Base-by-base conservation (phyloP, 805 yeast genomes). In the Grigorovia humatica region DNA sequence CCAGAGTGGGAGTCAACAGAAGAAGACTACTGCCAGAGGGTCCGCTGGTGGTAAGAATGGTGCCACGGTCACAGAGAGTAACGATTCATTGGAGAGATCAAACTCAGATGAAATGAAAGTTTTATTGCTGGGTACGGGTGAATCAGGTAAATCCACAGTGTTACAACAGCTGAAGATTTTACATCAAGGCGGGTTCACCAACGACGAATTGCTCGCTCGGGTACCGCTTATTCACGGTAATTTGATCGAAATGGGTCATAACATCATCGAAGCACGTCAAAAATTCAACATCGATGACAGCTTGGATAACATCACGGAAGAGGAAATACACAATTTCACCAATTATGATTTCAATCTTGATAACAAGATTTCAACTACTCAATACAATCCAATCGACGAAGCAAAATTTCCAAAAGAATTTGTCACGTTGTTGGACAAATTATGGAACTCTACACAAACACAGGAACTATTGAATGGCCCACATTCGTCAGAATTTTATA, bases 51-150 rank as follows among this genome's bases (percentile, higher is more conserved):
- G 17, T 6, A 43, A 48, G 30, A 18, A 15, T 6, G 23, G 12
- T 8, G 13, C 30, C 42, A 18, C 38, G 1, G 50, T n/a, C 30
- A 18, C 38, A 2, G 50, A 11, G 19, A 20, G 32, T 13, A 30
- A 30, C 29, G 38, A 49, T 20, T 32, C 51, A 5, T 40, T 49
- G 9, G 46, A 49, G 27, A 30, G 13, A 9, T 35, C 46, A 2
- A 43, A 35, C 19, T 53, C 51, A 35, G 55, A 57, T 15, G 66
- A 64, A 47, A 48, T 63, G 35, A 89, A 89, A 65, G 82, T 90
- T 47, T 72, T 90, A 41, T 72, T 90, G 38, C 69, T 85, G 48
- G 93, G 99, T 5, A 85, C 96, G 0, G 99, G 98, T 15, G 69
- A 65, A 48, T 67, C 73, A 42, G 72, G 72, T 44, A 71, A 63